Evolutionary conservation across 129 eudicot genomes (phyloP).

Genomic region (Flaveria brownii): DNA sequence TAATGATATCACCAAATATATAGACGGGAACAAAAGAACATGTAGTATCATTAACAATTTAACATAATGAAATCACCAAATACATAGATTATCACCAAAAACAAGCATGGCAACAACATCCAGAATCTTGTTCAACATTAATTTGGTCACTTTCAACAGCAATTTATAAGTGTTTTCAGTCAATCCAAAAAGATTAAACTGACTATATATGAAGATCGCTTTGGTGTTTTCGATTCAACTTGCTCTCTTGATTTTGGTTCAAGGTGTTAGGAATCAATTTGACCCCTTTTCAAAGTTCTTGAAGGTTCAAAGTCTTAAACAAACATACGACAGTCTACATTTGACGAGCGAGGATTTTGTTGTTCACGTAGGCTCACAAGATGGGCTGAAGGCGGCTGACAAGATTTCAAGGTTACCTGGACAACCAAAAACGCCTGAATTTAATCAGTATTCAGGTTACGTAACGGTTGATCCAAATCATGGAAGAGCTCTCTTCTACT

Average conservation of each 20-base stretch:
- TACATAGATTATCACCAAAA: constrained; percentile 3
- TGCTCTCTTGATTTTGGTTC: constrained; percentile 30
- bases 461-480: constrained; percentile 48
- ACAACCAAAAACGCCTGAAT: constrained; percentile 43
- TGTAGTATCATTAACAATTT: not conserved
- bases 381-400: constrained; percentile 46
- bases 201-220: constrained; percentile 26
- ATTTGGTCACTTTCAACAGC: not conserved
- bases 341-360: constrained; percentile 10
- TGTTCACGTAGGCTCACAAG: constrained; percentile 37
- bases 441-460: constrained; percentile 63
- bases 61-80: constrained; percentile 19
- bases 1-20: constrained; percentile 20
- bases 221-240: constrained; percentile 24
- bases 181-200: not conserved
- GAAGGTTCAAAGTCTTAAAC: constrained; percentile 23
- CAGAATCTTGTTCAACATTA: not conserved
- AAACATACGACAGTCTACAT: constrained; percentile 3
- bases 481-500: constrained; percentile 57
- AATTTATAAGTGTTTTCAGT: not conserved
- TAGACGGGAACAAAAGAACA: constrained; percentile 4
- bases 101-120: not conserved
- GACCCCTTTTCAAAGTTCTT: constrained; percentile 29
- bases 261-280: constrained; percentile 34
- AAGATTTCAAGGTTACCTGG: constrained; percentile 55